Percentiles rank a stretch among this genome's conserved stretches.
phyloP scores from a whole-genome alignment of 2,329 filamentous ascomycete species.

The Fusarium sp. region DNA sequence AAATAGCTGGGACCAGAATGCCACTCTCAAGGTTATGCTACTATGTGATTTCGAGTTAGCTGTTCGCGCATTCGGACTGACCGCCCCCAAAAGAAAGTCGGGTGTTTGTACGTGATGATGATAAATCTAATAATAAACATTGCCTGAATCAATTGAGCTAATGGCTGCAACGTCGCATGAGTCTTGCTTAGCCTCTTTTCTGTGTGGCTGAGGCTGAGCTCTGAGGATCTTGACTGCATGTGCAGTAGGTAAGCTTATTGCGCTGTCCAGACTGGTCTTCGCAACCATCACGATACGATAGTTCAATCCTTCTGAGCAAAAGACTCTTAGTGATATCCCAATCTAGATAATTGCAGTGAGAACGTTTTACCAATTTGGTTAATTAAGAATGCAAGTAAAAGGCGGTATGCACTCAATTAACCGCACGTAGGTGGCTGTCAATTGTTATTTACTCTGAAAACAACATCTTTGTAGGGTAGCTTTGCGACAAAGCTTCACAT shows the following conservation, averaged over 20 bases:
- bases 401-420: not conserved
- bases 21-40: not conserved
- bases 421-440: not conserved
- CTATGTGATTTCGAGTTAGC: not conserved
- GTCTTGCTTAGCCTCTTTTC: not conserved
- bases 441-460: not conserved
- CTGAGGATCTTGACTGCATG: not conserved
- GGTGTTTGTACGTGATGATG: not conserved
- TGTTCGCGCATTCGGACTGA: not conserved
- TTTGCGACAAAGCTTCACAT: not conserved
- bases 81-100: not conserved
- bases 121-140: not conserved
- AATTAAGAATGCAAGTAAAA: not conserved
- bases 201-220: not conserved
- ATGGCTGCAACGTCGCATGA: not conserved
- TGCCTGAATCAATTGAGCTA: not conserved
- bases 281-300: not conserved
- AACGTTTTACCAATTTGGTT: not conserved
- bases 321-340: not conserved
- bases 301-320: fast-evolving
- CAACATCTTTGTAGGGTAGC: not conserved
- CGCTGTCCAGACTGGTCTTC: not conserved
- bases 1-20: not conserved
- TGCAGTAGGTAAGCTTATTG: not conserved
- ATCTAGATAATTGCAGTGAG: not conserved